These are phyloP conservation scores for Alternaria triticina DNA, from an alignment of 2,329 filamentous ascomycete genomes.

Conservation along the genomic window DNA sequence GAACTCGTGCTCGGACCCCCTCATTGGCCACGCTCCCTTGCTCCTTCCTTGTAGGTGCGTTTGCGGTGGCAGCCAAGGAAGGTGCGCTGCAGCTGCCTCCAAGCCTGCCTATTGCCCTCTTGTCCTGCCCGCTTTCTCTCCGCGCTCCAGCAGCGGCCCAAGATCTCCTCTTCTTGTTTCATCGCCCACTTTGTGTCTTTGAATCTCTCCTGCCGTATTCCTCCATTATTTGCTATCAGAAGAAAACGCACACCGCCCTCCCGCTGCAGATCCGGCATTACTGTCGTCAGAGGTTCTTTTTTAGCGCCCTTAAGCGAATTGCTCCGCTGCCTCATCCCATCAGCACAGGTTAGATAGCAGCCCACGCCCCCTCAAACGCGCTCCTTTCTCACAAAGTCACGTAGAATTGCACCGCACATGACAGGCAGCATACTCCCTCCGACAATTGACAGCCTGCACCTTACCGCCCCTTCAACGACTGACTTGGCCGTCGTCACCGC, in stretches of 20 bases:
- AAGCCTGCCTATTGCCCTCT: background rate
- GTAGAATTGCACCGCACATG: slow-evolving; percentile 22
- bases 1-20: slow-evolving; percentile 21
- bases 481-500: slow-evolving; percentile 40
- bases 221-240: background rate
- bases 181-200: background rate
- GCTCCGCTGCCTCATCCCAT: slow-evolving; percentile 40
- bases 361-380: slow-evolving; percentile 26
- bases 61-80: slow-evolving; percentile 18
- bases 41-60: slow-evolving; percentile 35
- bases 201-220: background rate
- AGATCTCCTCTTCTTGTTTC: background rate
- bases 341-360: slow-evolving; percentile 38
- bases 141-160: background rate
- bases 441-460: slow-evolving; percentile 24
- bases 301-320: slow-evolving; percentile 44
- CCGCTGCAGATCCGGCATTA: slow-evolving; percentile 18
- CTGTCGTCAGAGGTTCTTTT: slow-evolving; percentile 35
- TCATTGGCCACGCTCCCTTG: slow-evolving; percentile 32
- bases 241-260: slow-evolving; percentile 13
- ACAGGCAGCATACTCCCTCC: slow-evolving; percentile 24
- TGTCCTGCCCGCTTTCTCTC: slow-evolving; percentile 6
- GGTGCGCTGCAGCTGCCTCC: slow-evolving; percentile 11
- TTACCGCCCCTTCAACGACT: slow-evolving; percentile 12
- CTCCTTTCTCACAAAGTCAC: slow-evolving; percentile 32